phyloP scores from a whole-genome alignment of 495 filamentous ascomycete genomes.

The Tuber magnatum region DNA sequence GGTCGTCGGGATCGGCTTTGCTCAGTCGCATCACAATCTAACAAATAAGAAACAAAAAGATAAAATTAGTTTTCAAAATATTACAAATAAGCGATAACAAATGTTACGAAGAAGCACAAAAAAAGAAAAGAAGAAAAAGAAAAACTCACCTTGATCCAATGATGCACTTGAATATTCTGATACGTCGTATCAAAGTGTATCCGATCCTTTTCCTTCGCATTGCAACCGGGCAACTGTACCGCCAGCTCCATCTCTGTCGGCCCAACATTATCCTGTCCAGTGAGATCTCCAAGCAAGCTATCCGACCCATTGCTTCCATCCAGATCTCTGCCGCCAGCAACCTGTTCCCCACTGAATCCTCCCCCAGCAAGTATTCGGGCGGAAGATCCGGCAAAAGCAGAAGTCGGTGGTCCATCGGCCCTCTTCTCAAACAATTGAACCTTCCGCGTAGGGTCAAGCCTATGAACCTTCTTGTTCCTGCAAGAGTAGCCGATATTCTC shows the following conservation, averaged over 20 bases:
- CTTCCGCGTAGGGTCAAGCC: slow-evolving; percentile 77
- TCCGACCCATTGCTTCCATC: slow-evolving; percentile 48
- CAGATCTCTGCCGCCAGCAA: slow-evolving; percentile 41
- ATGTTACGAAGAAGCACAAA: not conserved
- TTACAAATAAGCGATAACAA: not conserved
- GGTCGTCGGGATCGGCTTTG: slow-evolving; percentile 71
- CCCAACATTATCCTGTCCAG: slow-evolving; percentile 60
- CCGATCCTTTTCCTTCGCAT: slow-evolving; percentile 74
- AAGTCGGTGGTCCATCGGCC: slow-evolving; percentile 69
- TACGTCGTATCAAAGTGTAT: slow-evolving; percentile 93
- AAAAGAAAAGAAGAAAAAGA: not conserved
- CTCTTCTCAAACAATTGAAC: slow-evolving; percentile 84
- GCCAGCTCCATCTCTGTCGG: slow-evolving; percentile 97
- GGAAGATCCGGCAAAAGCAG: slow-evolving; percentile 70
- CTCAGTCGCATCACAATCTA: slow-evolving; percentile 96
- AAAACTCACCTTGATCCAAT: slow-evolving; percentile 89
- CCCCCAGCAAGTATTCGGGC: slow-evolving; percentile 75
- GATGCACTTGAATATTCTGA: slow-evolving; percentile 90
- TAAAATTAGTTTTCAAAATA: slow-evolving; percentile 32
- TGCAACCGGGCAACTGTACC: slow-evolving; percentile 87
- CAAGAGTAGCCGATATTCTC: slow-evolving; percentile 94
- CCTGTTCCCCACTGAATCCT: slow-evolving; percentile 51
- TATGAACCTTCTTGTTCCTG: slow-evolving; percentile 75
- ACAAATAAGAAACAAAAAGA: not conserved
- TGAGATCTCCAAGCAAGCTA: slow-evolving; percentile 77